Conservation (phyloP, 306 rosid species). For the Inga laurina region DNA sequence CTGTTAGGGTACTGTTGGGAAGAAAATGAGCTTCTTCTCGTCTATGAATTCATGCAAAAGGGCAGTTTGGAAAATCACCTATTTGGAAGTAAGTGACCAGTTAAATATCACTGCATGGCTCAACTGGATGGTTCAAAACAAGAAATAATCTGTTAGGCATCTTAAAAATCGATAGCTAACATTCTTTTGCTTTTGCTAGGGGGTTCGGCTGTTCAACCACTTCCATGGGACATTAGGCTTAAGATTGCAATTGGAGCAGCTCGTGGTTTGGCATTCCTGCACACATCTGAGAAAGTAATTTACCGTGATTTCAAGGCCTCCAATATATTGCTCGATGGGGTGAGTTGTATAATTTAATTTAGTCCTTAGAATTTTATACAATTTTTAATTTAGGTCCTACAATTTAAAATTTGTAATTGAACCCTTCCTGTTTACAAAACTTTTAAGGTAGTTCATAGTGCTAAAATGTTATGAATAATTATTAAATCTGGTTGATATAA, state of each 20-base stretch:
- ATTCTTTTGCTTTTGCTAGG: constrained; percentile 48
- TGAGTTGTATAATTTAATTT: constrained; percentile 28
- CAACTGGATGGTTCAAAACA: constrained; percentile 4
- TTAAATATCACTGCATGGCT: constrained; percentile 6
- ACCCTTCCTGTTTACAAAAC: not conserved
- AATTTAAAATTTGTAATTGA: not conserved
- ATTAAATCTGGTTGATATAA: not conserved
- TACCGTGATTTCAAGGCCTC: constrained; percentile 97
- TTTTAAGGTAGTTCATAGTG: not conserved
- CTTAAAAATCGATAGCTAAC: constrained; percentile 5
- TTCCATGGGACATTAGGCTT: constrained; percentile 81
- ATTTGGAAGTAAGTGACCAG: constrained; percentile 79
- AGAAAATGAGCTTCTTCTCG: constrained; percentile 74
- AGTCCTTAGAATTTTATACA: not conserved
- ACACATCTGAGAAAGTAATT: constrained; percentile 84
- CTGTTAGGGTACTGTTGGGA: constrained; percentile 88
- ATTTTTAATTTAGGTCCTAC: not conserved
- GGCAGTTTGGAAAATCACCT: constrained; percentile 94
- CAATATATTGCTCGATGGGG: constrained; percentile 91
- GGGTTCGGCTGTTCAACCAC: constrained; percentile 81
- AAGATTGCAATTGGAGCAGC: constrained; percentile 98
- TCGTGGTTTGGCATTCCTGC: constrained; percentile 85
- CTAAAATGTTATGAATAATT: not conserved
- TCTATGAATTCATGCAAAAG: constrained; percentile 91
- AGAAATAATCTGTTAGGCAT: constrained; percentile 16